These are phyloP conservation scores for Cercospora sp. DNA, from an alignment of 2,329 filamentous ascomycete species.

Conservation along the genomic window DNA sequence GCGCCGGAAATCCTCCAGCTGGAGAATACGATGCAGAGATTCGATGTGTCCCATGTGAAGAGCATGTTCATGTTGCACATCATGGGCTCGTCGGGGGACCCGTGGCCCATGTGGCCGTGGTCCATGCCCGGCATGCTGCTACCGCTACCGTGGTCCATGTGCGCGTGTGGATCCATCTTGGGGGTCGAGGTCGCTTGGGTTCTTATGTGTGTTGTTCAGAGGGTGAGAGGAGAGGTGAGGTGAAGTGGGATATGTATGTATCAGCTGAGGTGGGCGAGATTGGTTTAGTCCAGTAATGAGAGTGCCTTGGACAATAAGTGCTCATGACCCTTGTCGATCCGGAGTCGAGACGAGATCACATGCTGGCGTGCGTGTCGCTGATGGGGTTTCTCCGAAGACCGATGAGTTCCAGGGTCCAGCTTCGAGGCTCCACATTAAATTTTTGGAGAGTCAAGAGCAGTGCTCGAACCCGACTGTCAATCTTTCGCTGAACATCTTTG, in stretches of 20 bases:
- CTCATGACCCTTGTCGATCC: slow-evolving; percentile 5
- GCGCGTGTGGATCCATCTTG: slow-evolving; percentile 15
- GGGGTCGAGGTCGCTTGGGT: background rate
- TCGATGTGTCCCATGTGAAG: slow-evolving; percentile 90
- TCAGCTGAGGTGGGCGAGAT: background rate
- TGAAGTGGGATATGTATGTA: background rate
- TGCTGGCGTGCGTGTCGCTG: background rate
- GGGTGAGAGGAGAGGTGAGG: background rate
- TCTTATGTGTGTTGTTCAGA: background rate
- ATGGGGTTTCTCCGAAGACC: background rate
- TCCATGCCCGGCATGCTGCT: slow-evolving; percentile 14
- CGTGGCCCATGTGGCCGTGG: slow-evolving; percentile 54
- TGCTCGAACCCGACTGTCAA: too few species aligned
- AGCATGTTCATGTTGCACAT: slow-evolving; percentile 91
- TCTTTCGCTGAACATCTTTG: too few species aligned
- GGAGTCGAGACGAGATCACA: slow-evolving; percentile 1
- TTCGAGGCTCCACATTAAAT: slow-evolving; percentile 9
- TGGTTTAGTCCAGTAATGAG: background rate
- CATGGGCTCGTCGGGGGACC: slow-evolving; percentile 52
- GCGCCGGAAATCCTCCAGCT: slow-evolving; percentile 83
- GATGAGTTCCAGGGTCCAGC: background rate
- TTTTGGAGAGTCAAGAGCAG: background rate
- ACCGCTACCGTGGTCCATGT: slow-evolving; percentile 25
- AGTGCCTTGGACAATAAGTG: slow-evolving; percentile 2
- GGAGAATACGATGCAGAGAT: slow-evolving; percentile 94